Percentiles rank a stretch among this genome's conserved stretches.
Conservation (phyloP, 1,284 basidiomycete genomes). For the Apiotrichum domesticum region DNA sequence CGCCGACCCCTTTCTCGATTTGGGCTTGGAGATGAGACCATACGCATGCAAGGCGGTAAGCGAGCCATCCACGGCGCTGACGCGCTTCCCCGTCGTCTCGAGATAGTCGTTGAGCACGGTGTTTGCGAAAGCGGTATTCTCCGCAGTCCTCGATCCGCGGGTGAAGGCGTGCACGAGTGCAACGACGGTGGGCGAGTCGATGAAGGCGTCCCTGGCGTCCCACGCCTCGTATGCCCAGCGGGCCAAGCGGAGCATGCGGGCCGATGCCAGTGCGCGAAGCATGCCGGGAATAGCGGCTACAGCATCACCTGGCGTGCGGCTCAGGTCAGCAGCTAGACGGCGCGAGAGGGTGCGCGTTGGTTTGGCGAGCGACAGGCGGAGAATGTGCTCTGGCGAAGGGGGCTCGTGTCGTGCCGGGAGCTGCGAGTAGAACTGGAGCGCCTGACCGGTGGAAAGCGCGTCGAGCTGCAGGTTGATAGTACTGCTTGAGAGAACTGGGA, state of each 20-base stretch:
- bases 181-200: conserved; percentile 9
- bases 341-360: conserved; percentile 1
- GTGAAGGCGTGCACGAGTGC: conserved; percentile 11
- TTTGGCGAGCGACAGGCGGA: conserved; percentile 8
- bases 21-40: background rate
- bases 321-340: conserved; percentile 8
- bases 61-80: background rate
- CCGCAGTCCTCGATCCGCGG: conserved; percentile 1
- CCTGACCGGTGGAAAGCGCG: background rate
- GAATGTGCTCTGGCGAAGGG: conserved; percentile 4
- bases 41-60: conserved; percentile 6
- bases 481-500: conserved; percentile 9
- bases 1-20: background rate
- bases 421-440: conserved; percentile 10
- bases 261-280: conserved; percentile 9
- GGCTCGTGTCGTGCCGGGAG: conserved; percentile 2
- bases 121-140: conserved; percentile 8
- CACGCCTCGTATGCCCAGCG: conserved; percentile 2
- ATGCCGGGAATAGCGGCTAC: conserved; percentile 7
- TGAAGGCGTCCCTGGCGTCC: background rate
- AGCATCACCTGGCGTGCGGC: background rate
- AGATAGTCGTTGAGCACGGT: conserved; percentile 8
- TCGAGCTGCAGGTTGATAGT: conserved; percentile 5
- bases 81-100: background rate
- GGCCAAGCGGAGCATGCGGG: conserved; percentile 5